Evolutionary conservation across 768 basidiomycete species (phyloP).

Genomic region (Kwoniella mangroviensis): DNA sequence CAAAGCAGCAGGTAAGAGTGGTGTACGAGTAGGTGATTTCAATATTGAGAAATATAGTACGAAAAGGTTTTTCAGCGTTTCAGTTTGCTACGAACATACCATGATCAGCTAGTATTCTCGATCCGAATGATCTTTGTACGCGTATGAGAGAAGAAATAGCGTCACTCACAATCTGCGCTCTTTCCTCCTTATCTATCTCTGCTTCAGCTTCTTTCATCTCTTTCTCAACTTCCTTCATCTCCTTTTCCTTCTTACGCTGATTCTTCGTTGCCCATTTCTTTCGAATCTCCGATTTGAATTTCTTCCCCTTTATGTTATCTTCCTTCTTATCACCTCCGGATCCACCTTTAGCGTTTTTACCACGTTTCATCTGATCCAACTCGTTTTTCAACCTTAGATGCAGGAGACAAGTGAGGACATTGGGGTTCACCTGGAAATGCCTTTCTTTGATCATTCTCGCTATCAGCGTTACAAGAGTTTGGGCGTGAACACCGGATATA

Average conservation of each 20-base stretch:
- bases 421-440: slow-evolving; percentile 84
- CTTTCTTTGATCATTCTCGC: slow-evolving; percentile 96
- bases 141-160: neutral
- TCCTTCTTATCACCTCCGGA: slow-evolving; percentile 55
- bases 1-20: slow-evolving; percentile 80
- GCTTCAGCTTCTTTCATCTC: slow-evolving; percentile 62
- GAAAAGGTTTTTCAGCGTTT: slow-evolving; percentile 95
- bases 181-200: slow-evolving; percentile 59
- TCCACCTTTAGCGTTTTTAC: slow-evolving; percentile 47
- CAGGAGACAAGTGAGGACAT: slow-evolving; percentile 80
- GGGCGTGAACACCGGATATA: slow-evolving; percentile 75
- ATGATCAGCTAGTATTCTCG: no score
- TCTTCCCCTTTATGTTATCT: slow-evolving; percentile 61
- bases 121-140: no score
- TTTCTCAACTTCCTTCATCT: slow-evolving; percentile 84
- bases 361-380: slow-evolving; percentile 71
- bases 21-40: slow-evolving; percentile 77
- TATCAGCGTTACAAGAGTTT: slow-evolving; percentile 85
- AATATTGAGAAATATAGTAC: slow-evolving; percentile 95
- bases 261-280: slow-evolving; percentile 89
- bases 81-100: slow-evolving; percentile 71
- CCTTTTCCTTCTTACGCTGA: slow-evolving; percentile 79
- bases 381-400: slow-evolving; percentile 86
- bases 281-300: slow-evolving; percentile 57
- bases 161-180: slow-evolving; percentile 72